Conservation (phyloP, 2,329 filamentous ascomycete genomes). For the Calonectria ilicicola region DNA sequence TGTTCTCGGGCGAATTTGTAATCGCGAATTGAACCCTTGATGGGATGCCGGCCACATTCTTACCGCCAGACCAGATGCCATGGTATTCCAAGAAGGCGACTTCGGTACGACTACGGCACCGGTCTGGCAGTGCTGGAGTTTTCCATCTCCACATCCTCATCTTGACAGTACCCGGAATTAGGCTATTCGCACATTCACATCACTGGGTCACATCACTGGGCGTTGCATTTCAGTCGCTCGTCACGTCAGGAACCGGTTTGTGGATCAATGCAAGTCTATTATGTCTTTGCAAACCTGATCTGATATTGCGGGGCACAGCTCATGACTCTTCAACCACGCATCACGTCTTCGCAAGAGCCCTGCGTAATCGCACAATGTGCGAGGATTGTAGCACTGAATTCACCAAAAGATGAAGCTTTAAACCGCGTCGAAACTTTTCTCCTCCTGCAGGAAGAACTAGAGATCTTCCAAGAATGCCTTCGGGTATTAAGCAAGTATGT, state of each 20-base stretch:
- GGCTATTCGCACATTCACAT: background rate
- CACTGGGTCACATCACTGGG: background rate
- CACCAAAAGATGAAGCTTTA: conserved; percentile 23
- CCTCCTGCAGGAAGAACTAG: conserved; percentile 12
- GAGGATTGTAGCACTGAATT: conserved; percentile 26
- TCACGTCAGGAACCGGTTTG: background rate
- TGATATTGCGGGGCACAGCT: conserved; percentile 5
- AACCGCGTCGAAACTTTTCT: conserved; percentile 31
- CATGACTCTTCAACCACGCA: conserved; percentile 11
- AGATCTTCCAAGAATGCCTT: conserved; percentile 25
- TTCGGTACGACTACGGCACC: background rate
- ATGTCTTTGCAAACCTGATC: conserved; percentile 18
- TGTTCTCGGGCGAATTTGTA: background rate
- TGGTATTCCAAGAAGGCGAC: background rate
- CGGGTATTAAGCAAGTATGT: conserved; percentile 28
- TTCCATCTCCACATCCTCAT: background rate
- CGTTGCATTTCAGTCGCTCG: background rate
- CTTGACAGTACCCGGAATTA: background rate
- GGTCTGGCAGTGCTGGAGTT: too few relatives aligned
- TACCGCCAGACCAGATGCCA: background rate
- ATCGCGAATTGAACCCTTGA: background rate
- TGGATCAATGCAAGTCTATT: conserved; percentile 32
- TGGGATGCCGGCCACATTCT: background rate
- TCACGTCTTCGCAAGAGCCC: conserved; percentile 21
- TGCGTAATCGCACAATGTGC: conserved; percentile 10